Evolutionary conservation across 2,329 filamentous ascomycete species (phyloP).

Genomic region (Knoxdaviesia capensis): DNA sequence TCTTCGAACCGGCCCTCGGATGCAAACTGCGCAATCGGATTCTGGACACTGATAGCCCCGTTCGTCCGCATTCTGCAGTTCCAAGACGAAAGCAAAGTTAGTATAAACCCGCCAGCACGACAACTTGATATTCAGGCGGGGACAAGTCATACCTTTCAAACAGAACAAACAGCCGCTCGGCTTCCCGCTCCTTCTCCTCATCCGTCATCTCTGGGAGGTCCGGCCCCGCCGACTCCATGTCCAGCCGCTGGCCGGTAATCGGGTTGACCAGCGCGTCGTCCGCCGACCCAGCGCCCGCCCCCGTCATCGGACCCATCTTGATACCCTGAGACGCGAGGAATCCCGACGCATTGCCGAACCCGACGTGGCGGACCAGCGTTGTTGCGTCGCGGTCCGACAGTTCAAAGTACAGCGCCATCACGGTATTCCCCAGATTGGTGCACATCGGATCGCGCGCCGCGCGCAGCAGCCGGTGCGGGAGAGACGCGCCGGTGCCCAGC

Average conservation of each 20-base stretch:
- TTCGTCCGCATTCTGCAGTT: slow-evolving; percentile 40
- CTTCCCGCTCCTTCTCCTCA: slow-evolving; percentile 83
- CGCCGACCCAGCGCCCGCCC: neutral
- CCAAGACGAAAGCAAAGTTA: slow-evolving; percentile 5
- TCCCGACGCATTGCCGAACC: slow-evolving; percentile 83
- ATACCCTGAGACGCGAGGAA: slow-evolving; percentile 45
- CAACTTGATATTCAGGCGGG: neutral
- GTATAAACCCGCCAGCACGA: slow-evolving; percentile 1
- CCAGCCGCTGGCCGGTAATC: slow-evolving; percentile 66
- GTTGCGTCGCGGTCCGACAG: slow-evolving; percentile 63
- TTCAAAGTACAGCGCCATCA: slow-evolving; percentile 69
- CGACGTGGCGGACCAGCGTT: slow-evolving; percentile 75
- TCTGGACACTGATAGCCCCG: slow-evolving; percentile 58
- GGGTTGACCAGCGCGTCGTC: slow-evolving; percentile 40
- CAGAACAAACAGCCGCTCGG: slow-evolving; percentile 71
- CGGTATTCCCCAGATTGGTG: slow-evolving; percentile 50
- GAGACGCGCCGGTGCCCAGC: slow-evolving; percentile 52
- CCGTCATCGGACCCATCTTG: slow-evolving; percentile 1
- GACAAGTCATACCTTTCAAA: slow-evolving; percentile 50
- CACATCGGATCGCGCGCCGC: slow-evolving; percentile 56
- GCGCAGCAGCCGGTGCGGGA: slow-evolving; percentile 58
- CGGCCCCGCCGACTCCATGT: slow-evolving; percentile 37
- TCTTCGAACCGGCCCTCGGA: slow-evolving; percentile 54
- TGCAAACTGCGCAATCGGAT: slow-evolving; percentile 52
- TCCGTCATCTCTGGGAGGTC: slow-evolving; percentile 58